Base-by-base conservation (phyloP, 768 basidiomycete genomes). In the Collybia sp. region DNA sequence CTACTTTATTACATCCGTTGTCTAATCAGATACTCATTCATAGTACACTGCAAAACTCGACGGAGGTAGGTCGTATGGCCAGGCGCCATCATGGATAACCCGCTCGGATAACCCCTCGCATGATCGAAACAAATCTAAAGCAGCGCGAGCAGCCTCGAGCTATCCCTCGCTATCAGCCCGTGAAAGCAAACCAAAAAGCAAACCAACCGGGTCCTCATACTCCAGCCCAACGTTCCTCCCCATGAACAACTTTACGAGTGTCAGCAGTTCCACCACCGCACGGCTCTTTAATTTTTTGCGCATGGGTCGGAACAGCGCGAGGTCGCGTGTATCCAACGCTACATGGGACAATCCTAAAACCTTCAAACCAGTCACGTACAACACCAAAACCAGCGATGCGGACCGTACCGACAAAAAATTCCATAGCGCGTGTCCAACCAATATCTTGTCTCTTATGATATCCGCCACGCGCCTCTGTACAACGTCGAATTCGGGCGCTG, bases 391-490 rank as follows among this genome's bases (percentile, higher is more conserved):
- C 35, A 37, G 25, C 8, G 70, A 46, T 38, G 40, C 41, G n/a
- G n/a, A n/a, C 61, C 69, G 41, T 53, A 76, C 79, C 40, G 77
- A 78, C 48, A 80, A 59, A 51, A 76, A 72, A 35, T 68, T 63
- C 78, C 78, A 80, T 15, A 80, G 57, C 30, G 66, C 61, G 53
- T 81, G 72, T n/a, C 80, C 79, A n/a, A 81, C 67, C 19, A 81
- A 57, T 13, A 80, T 70, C 52, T 76, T 79, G 47, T 67, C 63
- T 13, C 55, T 59, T 41, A 80, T 66, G 37, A 75, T 52, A n/a
- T 55, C 53, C 11, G 69, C 64, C 8, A 79, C 73, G 6, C 59
- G 64, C 32, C 63, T 52, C 54, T 76, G 77, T 9, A 80, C 72
- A 44, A 73, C 66, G 30, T 62, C 58, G 56, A 80, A 80, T n/a